Evolutionary conservation across 352 stramenopile genomes (phyloP), one percentile per base, ranked within the genome.

Genomic region (Globisporangium viniferum): DNA sequence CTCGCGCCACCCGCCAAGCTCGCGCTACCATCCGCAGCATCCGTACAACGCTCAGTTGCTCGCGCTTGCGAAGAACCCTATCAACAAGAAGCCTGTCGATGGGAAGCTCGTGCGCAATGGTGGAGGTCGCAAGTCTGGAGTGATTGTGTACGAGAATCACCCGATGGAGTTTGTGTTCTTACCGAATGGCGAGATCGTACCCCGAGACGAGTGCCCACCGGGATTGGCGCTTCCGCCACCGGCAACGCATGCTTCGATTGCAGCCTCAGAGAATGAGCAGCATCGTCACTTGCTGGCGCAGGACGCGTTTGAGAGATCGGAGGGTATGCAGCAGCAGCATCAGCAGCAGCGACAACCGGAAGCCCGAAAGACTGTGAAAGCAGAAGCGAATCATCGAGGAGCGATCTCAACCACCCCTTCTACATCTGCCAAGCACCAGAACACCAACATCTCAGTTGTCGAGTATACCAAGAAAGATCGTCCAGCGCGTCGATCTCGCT

Each of bases 121-220:
- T 46, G 35, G 39, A 46, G 18, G 7, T 66, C 9, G 49, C 5
- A 56, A 62, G 62, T 59, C 27, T 46, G 55, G 35, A 44, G 53
- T 53, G 63, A 55, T 24, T 63, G 67, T 57, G 58, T 67, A 22
- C 57, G 66, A 53, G 51, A 72, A 24, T 46, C 59, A 66, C 12
- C 80, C 78, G 3, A 86, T 92, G 78, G 80, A 90, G 68, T 71
- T 92, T 49, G 81, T 92, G 29, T 87, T 78, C 49, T 31, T 90
- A 67, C 73, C 81, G 51, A 88, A 71, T 2, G 84, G 84, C 20
- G 81, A 92, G 74, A 90, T 92, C 62, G 72, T 75, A 51, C 66
- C 80, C 5, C 67, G 78, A 20, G 78, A 92, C 56, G 80, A 92
- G 65, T 89, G 81, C 59, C 75, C 79, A 5, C 68, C 74, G 2